Conservation (phyloP, 139 green algal species). For the Ettlia oleoabundans region DNA sequence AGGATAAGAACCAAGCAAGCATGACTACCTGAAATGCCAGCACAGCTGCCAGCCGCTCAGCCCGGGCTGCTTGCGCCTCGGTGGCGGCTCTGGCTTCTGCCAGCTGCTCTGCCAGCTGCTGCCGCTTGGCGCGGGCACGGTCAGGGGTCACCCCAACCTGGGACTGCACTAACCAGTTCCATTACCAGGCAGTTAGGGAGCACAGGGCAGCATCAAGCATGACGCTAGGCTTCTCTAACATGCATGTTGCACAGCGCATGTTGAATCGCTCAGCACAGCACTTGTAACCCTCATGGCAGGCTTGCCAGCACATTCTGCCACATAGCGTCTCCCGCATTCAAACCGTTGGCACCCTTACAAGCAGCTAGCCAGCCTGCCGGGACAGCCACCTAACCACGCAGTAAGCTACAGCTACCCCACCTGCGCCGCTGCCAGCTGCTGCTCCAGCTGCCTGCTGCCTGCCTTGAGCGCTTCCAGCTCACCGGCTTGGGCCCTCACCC, state of each 20-base stretch:
- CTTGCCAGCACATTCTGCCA: too few relatives aligned
- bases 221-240: too few relatives aligned
- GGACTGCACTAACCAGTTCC: too few relatives aligned
- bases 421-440: slow-evolving; percentile 15
- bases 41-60: background rate
- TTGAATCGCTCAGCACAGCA: too few relatives aligned
- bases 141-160: slow-evolving; percentile 20
- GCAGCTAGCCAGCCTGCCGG: background rate
- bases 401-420: too few relatives aligned
- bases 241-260: too few relatives aligned
- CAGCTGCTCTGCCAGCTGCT: background rate
- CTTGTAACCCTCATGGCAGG: too few relatives aligned
- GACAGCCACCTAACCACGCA: too few relatives aligned
- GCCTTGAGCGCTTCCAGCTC: slow-evolving; percentile 19
- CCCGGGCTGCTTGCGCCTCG: background rate
- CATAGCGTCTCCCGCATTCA: too few relatives aligned
- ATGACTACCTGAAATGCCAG: slow-evolving; percentile 1
- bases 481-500: background rate
- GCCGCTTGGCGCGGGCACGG: background rate
- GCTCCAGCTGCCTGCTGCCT: background rate
- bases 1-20: background rate
- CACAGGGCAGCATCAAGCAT: background rate
- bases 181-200: too few relatives aligned
- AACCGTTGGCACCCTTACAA: too few relatives aligned
- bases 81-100: background rate